Evolutionary conservation across 345 rosid genomes (phyloP).

Genomic region (Eutrema yunnanense): DNA sequence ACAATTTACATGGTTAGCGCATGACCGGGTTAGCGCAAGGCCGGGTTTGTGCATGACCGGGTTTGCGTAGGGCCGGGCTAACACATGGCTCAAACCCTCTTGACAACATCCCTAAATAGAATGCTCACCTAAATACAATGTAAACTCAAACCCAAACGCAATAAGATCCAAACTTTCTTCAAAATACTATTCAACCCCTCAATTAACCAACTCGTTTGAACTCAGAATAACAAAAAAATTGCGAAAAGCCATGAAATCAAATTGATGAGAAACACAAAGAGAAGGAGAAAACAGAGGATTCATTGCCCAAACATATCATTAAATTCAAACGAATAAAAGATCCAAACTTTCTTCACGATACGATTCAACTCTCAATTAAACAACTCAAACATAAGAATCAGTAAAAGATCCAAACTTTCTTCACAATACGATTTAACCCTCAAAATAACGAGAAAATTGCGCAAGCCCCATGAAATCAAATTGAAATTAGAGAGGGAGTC

Average conservation of each 20-base stretch:
- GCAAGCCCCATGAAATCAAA: background rate
- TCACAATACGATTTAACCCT: background rate
- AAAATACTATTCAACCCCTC: background rate
- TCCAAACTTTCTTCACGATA: background rate
- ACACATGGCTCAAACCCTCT: too few species aligned
- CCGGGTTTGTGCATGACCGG: too few species aligned
- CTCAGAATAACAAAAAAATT: background rate
- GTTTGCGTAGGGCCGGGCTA: too few species aligned
- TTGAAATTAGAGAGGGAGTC: background rate
- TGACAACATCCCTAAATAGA: too few species aligned
- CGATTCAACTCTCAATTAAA: background rate
- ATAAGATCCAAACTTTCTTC: background rate
- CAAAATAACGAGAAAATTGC: background rate
- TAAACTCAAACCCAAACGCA: conserved; percentile 11
- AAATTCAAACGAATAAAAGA: background rate
- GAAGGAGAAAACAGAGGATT: background rate
- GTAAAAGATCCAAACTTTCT: conserved; percentile 1
- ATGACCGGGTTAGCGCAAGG: too few species aligned
- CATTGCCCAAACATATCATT: background rate
- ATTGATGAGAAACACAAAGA: background rate
- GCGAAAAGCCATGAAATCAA: background rate
- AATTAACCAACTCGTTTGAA: background rate
- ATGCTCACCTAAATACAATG: too few species aligned
- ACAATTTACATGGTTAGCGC: too few species aligned
- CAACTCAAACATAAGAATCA: background rate